These are phyloP conservation scores for Multifurca ochricompacta DNA, from an alignment of 768 basidiomycete species.

Conservation along the genomic window DNA sequence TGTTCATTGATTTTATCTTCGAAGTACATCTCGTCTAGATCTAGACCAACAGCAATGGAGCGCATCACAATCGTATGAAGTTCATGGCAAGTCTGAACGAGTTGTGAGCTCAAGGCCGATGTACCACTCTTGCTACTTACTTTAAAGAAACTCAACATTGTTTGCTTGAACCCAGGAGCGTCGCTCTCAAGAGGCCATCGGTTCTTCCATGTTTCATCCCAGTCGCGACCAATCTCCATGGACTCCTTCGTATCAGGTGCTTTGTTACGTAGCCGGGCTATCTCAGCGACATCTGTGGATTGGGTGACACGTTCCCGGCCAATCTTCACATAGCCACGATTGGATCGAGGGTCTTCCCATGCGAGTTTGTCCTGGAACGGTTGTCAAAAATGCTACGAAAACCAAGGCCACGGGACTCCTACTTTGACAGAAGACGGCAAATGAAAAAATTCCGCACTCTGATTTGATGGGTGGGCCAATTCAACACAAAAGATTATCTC, in stretches of 20 bases:
- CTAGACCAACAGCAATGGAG: constrained; percentile 76
- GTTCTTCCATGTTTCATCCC: constrained; percentile 72
- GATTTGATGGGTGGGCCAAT: background rate
- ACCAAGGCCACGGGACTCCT: background rate
- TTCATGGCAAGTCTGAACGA: constrained; percentile 56
- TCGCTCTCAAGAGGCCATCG: constrained; percentile 64
- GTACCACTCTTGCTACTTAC: constrained; percentile 26
- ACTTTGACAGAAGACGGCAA: constrained; percentile 60
- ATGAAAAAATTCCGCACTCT: constrained; percentile 75
- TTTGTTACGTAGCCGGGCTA: constrained; percentile 60
- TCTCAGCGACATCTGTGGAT: constrained; percentile 60
- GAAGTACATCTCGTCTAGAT: constrained; percentile 66
- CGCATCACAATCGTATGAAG: constrained; percentile 74
- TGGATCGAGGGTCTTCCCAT: constrained; percentile 82
- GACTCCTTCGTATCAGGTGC: constrained; percentile 80
- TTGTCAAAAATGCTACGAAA: background rate
- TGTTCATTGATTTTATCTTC: constrained; percentile 68
- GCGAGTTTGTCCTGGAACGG: constrained; percentile 45
- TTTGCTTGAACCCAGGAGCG: constrained; percentile 58
- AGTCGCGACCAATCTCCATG: constrained; percentile 86
- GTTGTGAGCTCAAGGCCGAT: background rate
- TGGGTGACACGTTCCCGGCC: constrained; percentile 81
- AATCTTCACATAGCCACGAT: constrained; percentile 74
- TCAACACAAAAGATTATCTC: background rate
- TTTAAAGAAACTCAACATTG: constrained; percentile 72